A percentile compares a stretch with the other conserved stretches of the same genome.
These are phyloP conservation scores for Grosmannia serpens DNA, from an alignment of 2,329 filamentous ascomycete genomes.

Conservation along the genomic window DNA sequence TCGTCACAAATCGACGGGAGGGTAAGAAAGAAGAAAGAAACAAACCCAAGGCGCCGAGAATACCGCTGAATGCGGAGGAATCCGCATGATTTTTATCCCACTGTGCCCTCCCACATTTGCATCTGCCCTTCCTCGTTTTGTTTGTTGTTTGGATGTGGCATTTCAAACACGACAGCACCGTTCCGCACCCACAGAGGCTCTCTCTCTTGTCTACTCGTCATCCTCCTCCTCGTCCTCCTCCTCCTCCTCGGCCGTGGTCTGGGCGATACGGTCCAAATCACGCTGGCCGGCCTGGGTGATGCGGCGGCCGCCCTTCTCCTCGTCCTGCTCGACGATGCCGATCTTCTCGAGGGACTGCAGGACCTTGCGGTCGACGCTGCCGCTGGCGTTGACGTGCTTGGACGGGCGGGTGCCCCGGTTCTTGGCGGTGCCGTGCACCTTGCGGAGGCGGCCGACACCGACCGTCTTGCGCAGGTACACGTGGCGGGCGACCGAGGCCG, in stretches of 20 bases:
- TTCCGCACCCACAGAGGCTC: no score
- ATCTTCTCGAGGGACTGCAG: constrained; percentile 99
- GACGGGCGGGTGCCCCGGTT: constrained; percentile 89
- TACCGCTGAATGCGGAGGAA: neutral
- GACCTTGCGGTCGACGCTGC: constrained; percentile 94
- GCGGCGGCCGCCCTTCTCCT: constrained; percentile 96
- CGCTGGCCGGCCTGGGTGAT: constrained; percentile 98
- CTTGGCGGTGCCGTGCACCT: constrained; percentile 85
- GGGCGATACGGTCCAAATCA: constrained; percentile 93
- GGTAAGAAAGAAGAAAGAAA: constrained; percentile 1
- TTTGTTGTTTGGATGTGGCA: neutral
- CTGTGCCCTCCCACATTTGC: neutral
- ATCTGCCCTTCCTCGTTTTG: neutral
- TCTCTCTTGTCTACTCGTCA: constrained; percentile 37
- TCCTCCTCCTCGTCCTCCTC: constrained; percentile 49
- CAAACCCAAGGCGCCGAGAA: constrained; percentile 9
- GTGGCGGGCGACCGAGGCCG: constrained; percentile 91
- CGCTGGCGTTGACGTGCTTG: constrained; percentile 91
- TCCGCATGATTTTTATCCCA: neutral
- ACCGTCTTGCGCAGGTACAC: constrained; percentile 99
- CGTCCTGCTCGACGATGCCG: constrained; percentile 91
- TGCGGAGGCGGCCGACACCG: constrained; percentile 90
- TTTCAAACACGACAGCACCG: neutral
- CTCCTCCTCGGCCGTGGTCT: constrained; percentile 64
- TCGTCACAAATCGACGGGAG: neutral